Evolutionary conservation across 768 basidiomycete genomes (phyloP), one percentile per base, ranked within the genome.

Genomic region (Mycena floridula): DNA sequence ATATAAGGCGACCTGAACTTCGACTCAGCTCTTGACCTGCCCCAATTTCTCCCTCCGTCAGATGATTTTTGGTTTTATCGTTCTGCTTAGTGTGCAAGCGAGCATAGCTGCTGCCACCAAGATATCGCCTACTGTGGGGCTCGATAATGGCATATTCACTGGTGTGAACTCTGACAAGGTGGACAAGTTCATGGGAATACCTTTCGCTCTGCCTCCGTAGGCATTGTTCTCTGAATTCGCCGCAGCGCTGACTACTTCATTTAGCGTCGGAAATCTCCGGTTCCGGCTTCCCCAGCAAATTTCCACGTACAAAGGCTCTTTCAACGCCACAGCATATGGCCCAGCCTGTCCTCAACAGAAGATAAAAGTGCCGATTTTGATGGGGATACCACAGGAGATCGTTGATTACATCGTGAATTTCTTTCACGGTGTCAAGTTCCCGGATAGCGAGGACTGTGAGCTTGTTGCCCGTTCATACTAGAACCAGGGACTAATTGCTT

Each of bases 191-290:
- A 55, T 74, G 2, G 74, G 75, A 2, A 74, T 78, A 32, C 74
- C 74, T 4, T 78, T 69, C 43, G 74, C 74, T 1, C 52, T 67
- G 48, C 66, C 74, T 16, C 73, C 74, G 76, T 77, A 50, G 51
- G 73, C 59, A 4, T 24, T 20, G 40, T 50, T 25, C 13, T 43
- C 39, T 9, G 7, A n/a, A n/a, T 12, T 32, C n/a, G 12, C 30
- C 23, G 18, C 12, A 24, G 35, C 24, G 36, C 12, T 38, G 11
- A 43, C 11, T 7, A 21, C 46, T 32, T n/a, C 35, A 30, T 40
- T 8, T 27, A 73, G 69, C 7, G 50, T 60, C 15, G 66, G 66
- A 8, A 54, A 66, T 40, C 58, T 70, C 28, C 70, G 76, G 8
- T 71, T 76, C 48, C 63, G 63, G 36, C 58, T 72, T 4, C 73